These are phyloP conservation scores for Diaporthe ampelina DNA, from an alignment of 2,329 filamentous ascomycete genomes.

Conservation along the genomic window DNA sequence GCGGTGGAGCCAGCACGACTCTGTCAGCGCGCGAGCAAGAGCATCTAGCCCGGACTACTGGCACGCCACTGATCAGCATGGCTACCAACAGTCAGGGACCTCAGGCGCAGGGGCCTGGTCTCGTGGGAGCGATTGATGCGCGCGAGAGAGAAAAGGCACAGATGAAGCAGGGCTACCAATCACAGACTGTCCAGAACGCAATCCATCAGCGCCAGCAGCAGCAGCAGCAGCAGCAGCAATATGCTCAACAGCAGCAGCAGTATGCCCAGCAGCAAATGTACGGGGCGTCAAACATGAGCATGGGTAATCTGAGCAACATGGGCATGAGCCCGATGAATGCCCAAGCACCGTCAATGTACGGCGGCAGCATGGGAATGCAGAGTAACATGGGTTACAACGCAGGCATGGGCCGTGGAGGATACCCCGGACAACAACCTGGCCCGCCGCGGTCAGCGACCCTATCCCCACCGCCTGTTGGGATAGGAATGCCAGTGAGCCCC, in stretches of 20 bases:
- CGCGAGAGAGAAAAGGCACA: conserved; percentile 83
- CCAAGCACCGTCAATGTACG: conserved; percentile 48
- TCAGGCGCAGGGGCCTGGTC: conserved; percentile 67
- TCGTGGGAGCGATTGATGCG: conserved; percentile 84
- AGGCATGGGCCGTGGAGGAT: conserved; percentile 44
- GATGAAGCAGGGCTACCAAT: conserved; percentile 77
- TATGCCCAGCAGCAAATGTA: conserved; percentile 49
- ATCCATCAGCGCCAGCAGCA: conserved; percentile 74
- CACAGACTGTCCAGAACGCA: conserved; percentile 79
- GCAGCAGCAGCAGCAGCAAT: conserved; percentile 54
- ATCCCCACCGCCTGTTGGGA: conserved; percentile 39
- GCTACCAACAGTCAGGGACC: conserved; percentile 62
- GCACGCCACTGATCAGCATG: conserved; percentile 80
- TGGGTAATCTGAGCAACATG: conserved; percentile 51
- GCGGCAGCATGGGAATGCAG: conserved; percentile 44
- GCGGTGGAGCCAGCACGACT: conserved; percentile 61
- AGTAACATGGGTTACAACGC: conserved; percentile 36
- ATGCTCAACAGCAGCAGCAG: conserved; percentile 52
- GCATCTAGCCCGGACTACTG: conserved; percentile 86
- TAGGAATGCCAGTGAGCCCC: conserved; percentile 36
- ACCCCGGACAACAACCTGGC: conserved; percentile 33
- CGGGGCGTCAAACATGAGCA: conserved; percentile 48
- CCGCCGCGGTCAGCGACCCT: conserved; percentile 39
- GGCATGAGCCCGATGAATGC: conserved; percentile 43
- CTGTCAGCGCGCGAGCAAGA: conserved; percentile 92